Evolutionary conservation across 306 rosid species (phyloP).

Genomic region (Alnus glutinosa): DNA sequence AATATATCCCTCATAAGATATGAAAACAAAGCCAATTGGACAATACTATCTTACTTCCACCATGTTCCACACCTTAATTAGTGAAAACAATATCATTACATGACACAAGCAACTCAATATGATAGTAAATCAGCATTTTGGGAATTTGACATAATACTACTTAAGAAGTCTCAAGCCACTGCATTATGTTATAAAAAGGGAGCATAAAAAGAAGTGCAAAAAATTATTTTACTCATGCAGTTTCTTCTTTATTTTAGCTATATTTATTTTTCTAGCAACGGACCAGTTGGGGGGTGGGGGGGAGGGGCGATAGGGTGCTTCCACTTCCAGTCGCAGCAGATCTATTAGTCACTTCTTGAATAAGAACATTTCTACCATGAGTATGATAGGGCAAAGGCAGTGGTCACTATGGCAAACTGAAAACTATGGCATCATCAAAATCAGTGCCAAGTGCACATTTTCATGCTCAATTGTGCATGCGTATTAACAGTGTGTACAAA

Average conservation of each 20-base stretch:
- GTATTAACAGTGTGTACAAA: background rate
- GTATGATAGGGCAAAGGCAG: background rate
- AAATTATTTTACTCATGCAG: background rate
- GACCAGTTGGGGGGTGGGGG: too few species aligned
- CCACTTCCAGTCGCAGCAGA: background rate
- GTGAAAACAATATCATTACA: too few species aligned
- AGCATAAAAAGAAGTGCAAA: background rate
- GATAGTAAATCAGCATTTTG: too few species aligned
- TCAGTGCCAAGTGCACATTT: background rate
- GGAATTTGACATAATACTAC: background rate
- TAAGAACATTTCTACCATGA: background rate
- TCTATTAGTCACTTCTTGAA: background rate
- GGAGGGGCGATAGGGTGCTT: background rate
- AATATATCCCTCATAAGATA: too few species aligned
- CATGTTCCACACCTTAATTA: too few species aligned
- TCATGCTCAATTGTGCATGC: background rate
- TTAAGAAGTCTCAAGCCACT: background rate
- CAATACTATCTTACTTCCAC: too few species aligned
- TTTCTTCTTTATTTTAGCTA: background rate
- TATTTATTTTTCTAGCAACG: background rate
- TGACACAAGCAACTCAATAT: too few species aligned
- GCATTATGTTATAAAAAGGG: background rate
- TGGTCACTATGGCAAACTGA: background rate
- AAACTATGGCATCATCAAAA: background rate
- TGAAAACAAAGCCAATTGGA: too few species aligned